phyloP scores from a whole-genome alignment of 768 basidiomycete genomes.

The Russula vinacea region DNA sequence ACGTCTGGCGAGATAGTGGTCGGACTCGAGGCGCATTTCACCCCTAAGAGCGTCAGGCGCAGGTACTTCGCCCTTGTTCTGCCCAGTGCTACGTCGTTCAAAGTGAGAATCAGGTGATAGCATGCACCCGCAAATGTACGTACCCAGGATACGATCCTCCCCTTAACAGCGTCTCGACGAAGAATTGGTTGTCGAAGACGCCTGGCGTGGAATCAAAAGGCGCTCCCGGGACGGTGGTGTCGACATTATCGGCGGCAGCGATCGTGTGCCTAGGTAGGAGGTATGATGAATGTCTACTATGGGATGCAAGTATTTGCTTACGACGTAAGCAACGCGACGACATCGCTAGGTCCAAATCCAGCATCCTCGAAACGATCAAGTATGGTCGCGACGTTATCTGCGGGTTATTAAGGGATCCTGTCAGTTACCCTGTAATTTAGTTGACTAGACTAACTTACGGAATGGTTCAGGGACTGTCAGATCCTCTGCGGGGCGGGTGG shows the following conservation, averaged over 20 bases:
- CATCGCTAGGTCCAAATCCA: constrained; percentile 36
- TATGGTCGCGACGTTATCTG: constrained; percentile 31
- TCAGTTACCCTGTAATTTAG: background rate
- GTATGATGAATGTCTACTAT: constrained; percentile 2
- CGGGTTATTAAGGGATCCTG: background rate
- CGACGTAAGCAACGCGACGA: constrained; percentile 40
- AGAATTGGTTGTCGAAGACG: constrained; percentile 35
- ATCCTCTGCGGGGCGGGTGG: constrained; percentile 35
- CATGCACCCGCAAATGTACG: background rate
- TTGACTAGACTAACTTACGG: constrained; percentile 3
- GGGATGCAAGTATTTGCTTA: constrained; percentile 21
- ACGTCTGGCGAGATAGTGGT: constrained; percentile 35
- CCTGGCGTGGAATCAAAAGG: constrained; percentile 37
- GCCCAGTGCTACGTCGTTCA: constrained; percentile 25
- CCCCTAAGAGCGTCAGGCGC: constrained; percentile 33
- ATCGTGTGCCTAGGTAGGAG: constrained; percentile 27
- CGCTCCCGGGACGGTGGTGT: constrained; percentile 35
- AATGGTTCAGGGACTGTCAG: constrained; percentile 40
- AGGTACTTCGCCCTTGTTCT: constrained; percentile 35
- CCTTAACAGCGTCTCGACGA: constrained; percentile 39
- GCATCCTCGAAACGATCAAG: constrained; percentile 39
- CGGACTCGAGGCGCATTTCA: constrained; percentile 40
- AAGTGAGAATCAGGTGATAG: constrained; percentile 1
- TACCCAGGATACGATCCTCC: constrained; percentile 36
- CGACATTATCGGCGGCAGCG: constrained; percentile 30